Conservation (phyloP, 306 rosid species). For the Rosa chinensis region DNA sequence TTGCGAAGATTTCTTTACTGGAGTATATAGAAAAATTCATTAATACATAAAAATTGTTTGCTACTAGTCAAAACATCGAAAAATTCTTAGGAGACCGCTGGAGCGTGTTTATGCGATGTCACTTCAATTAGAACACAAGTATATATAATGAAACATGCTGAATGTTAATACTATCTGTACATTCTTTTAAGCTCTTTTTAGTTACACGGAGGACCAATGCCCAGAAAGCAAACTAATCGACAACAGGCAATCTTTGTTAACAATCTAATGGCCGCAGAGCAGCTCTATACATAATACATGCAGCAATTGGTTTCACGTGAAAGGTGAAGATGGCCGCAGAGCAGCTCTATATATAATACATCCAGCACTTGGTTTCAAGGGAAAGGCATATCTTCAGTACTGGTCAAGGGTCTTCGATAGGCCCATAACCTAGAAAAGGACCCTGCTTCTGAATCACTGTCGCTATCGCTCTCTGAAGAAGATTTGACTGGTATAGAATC, state of each 20-base stretch:
- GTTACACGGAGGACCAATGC: background rate
- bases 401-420: conserved; percentile 37
- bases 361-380: background rate
- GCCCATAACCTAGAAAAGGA: conserved; percentile 63
- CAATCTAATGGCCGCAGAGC: background rate
- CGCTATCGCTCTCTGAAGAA: conserved; percentile 86
- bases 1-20: background rate
- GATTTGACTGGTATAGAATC: conserved; percentile 32
- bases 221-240: background rate
- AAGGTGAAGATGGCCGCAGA: background rate
- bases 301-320: background rate
- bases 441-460: conserved; percentile 65
- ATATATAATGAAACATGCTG: background rate
- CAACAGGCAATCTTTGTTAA: background rate
- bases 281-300: background rate
- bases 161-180: background rate
- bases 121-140: background rate
- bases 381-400: conserved; percentile 16
- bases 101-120: background rate
- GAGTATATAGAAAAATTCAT: background rate
- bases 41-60: background rate
- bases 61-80: background rate
- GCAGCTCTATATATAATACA: background rate
- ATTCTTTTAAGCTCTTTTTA: background rate
- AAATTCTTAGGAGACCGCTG: background rate